Percentiles rank a stretch among this genome's conserved stretches.
Conservation (phyloP, 2,329 filamentous ascomycete genomes). For the Mycogone perniciosa region DNA sequence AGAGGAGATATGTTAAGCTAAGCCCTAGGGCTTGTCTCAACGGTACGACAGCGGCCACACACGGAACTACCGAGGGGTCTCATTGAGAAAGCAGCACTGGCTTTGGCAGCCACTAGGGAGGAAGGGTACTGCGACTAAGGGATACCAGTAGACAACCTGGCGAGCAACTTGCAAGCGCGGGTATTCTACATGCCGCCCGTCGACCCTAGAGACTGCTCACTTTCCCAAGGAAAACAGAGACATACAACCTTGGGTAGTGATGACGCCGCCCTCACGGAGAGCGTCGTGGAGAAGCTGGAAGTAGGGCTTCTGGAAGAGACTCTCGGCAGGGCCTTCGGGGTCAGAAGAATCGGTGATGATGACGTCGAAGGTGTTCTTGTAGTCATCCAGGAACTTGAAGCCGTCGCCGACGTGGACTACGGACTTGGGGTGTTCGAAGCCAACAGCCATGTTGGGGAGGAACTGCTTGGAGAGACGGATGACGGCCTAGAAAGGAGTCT, state of each 20-base stretch:
- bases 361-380: conserved; percentile 96
- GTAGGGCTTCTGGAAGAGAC: conserved; percentile 97
- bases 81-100: conserved; percentile 33
- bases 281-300: conserved; percentile 90
- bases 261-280: conserved; percentile 90
- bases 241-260: conserved; percentile 99
- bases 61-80: conserved; percentile 32
- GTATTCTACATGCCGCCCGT: conserved; percentile 19
- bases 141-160: conserved; percentile 9
- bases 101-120: conserved; percentile 30
- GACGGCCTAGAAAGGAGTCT: conserved; percentile 57
- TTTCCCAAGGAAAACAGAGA: conserved; percentile 55
- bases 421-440: conserved; percentile 90
- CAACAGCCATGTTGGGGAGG: conserved; percentile 87
- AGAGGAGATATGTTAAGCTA: neutral
- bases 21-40: neutral
- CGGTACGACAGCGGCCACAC: neutral
- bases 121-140: neutral
- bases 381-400: conserved; percentile 96
- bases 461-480: conserved; percentile 98
- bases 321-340: conserved; percentile 93
- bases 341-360: conserved; percentile 99
- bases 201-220: conserved; percentile 31
- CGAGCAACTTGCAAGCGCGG: neutral
- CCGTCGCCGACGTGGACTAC: conserved; percentile 92